Evolutionary conservation across 441 rosid species (phyloP), one percentile per base, ranked within the genome.

Genomic region (Populus tomentosa): DNA sequence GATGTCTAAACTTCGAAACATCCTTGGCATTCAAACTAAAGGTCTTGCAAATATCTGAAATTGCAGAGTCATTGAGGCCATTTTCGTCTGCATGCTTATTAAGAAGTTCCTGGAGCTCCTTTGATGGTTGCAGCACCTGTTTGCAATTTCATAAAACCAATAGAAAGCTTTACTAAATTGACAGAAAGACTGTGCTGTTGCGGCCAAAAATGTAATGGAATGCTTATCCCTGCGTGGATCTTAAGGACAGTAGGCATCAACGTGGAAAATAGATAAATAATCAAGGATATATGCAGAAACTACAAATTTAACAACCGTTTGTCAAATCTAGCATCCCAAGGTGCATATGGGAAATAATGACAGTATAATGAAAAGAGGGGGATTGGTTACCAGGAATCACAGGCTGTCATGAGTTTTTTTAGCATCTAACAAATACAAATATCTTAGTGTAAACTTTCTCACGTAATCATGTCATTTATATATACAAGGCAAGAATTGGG

Each of bases 41-140:
- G 33, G 78, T 78, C 79, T 81, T 86, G 89, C 98, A 94, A 81
- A 92, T 89, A 20, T 84, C 82, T 56, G 85, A 63, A 67, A 92
- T 81, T 24, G 64, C 84, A 24, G 69, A 67, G 79, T 91, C 79
- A 67, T 80, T 82, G 2, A 91, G 90, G 62, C 88, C 92, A 72
- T 86, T 78, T 66, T 74, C 85, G 38, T 75, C 81, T 67, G 81
- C 78, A 10, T 24, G 14, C 63, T 59, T 59, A 61, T 77, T 6
- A 74, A 87, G 30, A 66, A 91, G 85, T 53, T 87, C 82, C 79
- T 88, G 80, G 1, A 94, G 89, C 80, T 92, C 92, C 79, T 80
- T 75, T 0, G 97, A 95, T 72, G 99, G 92, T 77, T 82, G 84
- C 86, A 94, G 72, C 70, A 86, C 87, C 97, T 93, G 79, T 61